These are phyloP conservation scores for Pseudogymnoascus pannorum DNA, from an alignment of 2,329 filamentous ascomycete genomes.

Conservation along the genomic window DNA sequence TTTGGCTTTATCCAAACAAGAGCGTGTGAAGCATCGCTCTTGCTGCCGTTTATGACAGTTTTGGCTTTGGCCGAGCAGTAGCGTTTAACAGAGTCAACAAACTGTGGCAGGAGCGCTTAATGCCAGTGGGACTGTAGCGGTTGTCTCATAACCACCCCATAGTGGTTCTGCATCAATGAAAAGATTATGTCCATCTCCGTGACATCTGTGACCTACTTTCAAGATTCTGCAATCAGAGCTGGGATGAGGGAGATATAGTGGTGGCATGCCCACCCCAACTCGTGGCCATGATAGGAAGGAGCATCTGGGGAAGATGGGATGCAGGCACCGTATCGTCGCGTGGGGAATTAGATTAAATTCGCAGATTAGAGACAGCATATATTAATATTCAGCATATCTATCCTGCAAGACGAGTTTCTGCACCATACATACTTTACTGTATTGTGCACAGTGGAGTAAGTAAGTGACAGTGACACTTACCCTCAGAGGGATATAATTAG, in stretches of 20 bases:
- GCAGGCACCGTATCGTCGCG: not conserved
- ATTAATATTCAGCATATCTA: not conserved
- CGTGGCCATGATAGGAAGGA: not conserved
- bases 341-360: no score
- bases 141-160: not conserved
- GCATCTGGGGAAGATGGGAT: not conserved
- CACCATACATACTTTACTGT: no score
- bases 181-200: not conserved
- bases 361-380: not conserved
- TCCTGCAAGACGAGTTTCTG: not conserved
- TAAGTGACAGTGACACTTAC: not conserved
- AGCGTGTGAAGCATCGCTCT: not conserved
- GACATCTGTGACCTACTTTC: not conserved
- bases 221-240: not conserved
- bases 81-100: no score
- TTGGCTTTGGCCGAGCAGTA: no score
- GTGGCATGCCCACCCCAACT: not conserved
- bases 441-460: not conserved
- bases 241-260: not conserved
- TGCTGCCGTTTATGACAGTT: not conserved
- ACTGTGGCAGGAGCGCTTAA: not conserved
- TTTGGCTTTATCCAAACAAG: no score
- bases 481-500: not conserved
- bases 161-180: not conserved
- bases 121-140: not conserved